Evolutionary conservation across 78 protist species (phyloP), one percentile per base, ranked within the genome.

Genomic region (Thecamonas trahens): DNA sequence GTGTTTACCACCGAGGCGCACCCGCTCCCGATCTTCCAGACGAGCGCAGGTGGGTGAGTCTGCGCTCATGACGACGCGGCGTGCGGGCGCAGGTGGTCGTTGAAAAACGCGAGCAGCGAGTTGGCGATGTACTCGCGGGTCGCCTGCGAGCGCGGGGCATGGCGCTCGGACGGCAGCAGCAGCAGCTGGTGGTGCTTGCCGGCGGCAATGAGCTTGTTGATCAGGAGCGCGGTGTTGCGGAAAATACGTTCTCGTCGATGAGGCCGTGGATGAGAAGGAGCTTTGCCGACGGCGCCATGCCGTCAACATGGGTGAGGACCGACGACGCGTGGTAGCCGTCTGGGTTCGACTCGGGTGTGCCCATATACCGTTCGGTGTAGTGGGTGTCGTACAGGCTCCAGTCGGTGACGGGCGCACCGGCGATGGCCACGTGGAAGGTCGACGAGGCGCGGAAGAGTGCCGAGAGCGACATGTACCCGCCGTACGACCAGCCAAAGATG

Each of bases 201-300:
- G 14, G 26, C 26, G 9, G 11, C 11, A 26, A 79, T 55, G 22
- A 94, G 74, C 24, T 62, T 67, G 39, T 83, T 73, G 44, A 94
- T 53, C 15, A 94, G 67, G 1, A 37, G 3, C 14, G 72, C 47
- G 7, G 96, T 89, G 72, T 91, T 81, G 13, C 77, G 38, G 60
- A 89, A 91, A 60, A 94, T 22, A 94, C 97, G 64, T 94, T 94
- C 63, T 94, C 97, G 73, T 94, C 97, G 32, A 64, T 67, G 44
- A 85, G 32, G 35, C 96, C 96, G 63, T 86, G 93, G 44, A 88
- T 61, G 35, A 91, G 1, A 35, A 87, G 22, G 29, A 91, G 42
- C 50, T 3, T 29, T 55, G 9, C 67, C 42, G 49, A 49, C 35
- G 47, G 80, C 52, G 84, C 87, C 39, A 82, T 44, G 15, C 32